These are phyloP conservation scores for Penicillium sclerotigenum DNA, from an alignment of 2,329 filamentous ascomycete species.

Conservation along the genomic window DNA sequence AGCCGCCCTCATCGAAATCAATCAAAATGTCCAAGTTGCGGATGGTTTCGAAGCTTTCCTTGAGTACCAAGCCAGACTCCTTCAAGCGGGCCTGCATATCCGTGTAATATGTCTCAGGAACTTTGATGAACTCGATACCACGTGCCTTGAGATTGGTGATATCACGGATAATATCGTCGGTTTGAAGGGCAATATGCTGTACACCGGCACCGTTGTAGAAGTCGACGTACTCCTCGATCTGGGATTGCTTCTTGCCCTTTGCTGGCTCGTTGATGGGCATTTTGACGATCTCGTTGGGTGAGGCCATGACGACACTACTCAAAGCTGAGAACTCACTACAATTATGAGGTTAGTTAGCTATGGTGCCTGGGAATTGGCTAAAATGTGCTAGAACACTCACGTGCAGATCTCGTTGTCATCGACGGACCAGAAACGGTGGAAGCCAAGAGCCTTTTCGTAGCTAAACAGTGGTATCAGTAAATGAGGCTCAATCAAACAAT, in stretches of 20 bases:
- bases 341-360: not conserved
- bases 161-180: conserved; percentile 70
- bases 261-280: conserved; percentile 99
- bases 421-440: conserved; percentile 97
- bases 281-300: conserved; percentile 80
- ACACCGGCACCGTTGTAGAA: conserved; percentile 89
- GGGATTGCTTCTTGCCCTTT: conserved; percentile 80
- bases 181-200: conserved; percentile 88
- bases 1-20: conserved; percentile 91
- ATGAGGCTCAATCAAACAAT: not conserved
- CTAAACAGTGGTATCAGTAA: conserved; percentile 37
- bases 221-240: conserved; percentile 90
- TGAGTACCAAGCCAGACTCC: conserved; percentile 57
- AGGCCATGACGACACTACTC: conserved; percentile 86
- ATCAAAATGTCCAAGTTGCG: conserved; percentile 81
- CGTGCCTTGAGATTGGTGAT: conserved; percentile 78
- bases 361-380: not conserved
- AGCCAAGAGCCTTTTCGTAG: conserved; percentile 85
- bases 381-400: conserved; percentile 25
- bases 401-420: conserved; percentile 89
- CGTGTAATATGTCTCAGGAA: conserved; percentile 82
- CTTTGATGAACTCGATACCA: conserved; percentile 88
- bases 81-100: conserved; percentile 71
- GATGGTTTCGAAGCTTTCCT: conserved; percentile 77
- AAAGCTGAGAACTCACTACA: conserved; percentile 75